Base-by-base conservation (phyloP, 352 stramenopile species). In the Globisporangium cylindrosporum region DNA sequence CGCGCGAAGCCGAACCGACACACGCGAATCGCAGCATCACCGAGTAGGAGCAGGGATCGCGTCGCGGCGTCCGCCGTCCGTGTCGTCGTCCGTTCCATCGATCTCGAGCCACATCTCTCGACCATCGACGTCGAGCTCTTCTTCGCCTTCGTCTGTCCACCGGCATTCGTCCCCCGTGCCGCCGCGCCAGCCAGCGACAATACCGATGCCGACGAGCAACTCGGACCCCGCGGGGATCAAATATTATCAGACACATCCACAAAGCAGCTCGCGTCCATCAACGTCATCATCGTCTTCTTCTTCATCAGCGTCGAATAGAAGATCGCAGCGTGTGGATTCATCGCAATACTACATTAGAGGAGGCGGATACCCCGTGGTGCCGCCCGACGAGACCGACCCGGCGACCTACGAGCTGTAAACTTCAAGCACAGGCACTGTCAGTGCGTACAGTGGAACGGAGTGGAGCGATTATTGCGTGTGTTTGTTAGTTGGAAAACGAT, bases 351-450 rank as follows among this genome's bases (percentile, higher is more conserved):
- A 70, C 58, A 51, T 53, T 51, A 20, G 15, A 51, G 43, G 43
- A 6, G 43, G 43, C 61, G 51, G 7, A 15, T 32, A 54, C 10
- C 20, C 25, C 15, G 34, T 48, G 32, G 20, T 48, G 32, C n/a
- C n/a, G 10, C 56, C 32, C 18, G 56, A 61, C 20, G 56, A 61
- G 56, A 27, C 29, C 29, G 56, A 61, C 12, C 56, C 56, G 1
- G 22, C 67, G 46, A 56, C 65, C 43, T 73, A 68, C 25, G 67
- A 73, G 54, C 57, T 73, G 41, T 72, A 53, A 51, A 7, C 18
- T 20, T 20, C 1, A 51, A 59, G 49, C 7, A 25, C 0, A 43
- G 25, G 29, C 22, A 20, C 51, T 8, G 2, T 27, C 15, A 5
- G 25, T 38, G 22, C 7, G n/a, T 56, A 7, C 29, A 3, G 32